A percentile compares a stretch with the other conserved stretches of the same genome.
These are phyloP conservation scores for Irpex lacteus DNA, from an alignment of 1,284 basidiomycete species.

Conservation along the genomic window DNA sequence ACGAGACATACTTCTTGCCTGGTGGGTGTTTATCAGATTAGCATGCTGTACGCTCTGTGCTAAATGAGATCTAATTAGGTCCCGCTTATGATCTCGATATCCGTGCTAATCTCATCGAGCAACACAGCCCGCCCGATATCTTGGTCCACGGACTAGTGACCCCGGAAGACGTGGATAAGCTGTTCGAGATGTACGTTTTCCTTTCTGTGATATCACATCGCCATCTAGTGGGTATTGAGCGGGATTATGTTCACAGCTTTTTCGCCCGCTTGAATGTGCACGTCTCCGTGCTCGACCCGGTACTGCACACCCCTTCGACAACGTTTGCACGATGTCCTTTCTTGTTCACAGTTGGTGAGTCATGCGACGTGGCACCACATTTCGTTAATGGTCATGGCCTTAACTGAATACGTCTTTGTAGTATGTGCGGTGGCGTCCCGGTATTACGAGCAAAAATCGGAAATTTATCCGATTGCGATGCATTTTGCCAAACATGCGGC, in stretches of 20 bases:
- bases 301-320: slow-evolving; percentile 66
- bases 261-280: slow-evolving; percentile 74
- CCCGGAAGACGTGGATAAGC: slow-evolving; percentile 75
- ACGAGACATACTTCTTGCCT: slow-evolving; percentile 78
- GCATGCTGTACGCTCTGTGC: background rate
- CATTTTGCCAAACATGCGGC: slow-evolving; percentile 83
- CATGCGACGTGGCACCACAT: background rate
- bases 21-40: slow-evolving; percentile 41
- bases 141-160: slow-evolving; percentile 78
- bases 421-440: slow-evolving; percentile 78
- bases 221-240: background rate
- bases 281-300: slow-evolving; percentile 70
- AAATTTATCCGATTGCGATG: slow-evolving; percentile 83
- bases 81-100: slow-evolving; percentile 67
- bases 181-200: slow-evolving; percentile 75
- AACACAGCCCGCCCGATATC: slow-evolving; percentile 80
- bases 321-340: slow-evolving; percentile 80
- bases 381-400: background rate
- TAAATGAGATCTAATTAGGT: slow-evolving; percentile 33
- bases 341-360: slow-evolving; percentile 78
- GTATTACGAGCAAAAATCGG: slow-evolving; percentile 71
- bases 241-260: slow-evolving; percentile 39
- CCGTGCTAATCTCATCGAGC: slow-evolving; percentile 73
- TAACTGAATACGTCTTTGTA: slow-evolving; percentile 23
- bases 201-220: background rate